Conservation (phyloP, 768 basidiomycete species). For the Hemileccinum rubropunctum region DNA sequence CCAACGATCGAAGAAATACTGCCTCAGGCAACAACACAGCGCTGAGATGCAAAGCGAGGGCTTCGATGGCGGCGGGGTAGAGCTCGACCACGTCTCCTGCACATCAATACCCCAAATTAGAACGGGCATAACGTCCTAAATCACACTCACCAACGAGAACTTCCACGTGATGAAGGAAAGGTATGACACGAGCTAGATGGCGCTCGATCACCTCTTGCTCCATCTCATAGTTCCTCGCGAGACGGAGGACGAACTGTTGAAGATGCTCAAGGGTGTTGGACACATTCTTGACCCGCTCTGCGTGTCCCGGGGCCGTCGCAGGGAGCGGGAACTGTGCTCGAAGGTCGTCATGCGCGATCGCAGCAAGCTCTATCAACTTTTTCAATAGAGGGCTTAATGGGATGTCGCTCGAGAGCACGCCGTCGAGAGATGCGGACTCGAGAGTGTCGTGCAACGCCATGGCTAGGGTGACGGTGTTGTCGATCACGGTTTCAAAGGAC, state of each 20-base stretch:
- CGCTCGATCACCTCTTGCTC: constrained; percentile 1
- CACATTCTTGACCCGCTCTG: not conserved
- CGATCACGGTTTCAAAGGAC: constrained; percentile 6
- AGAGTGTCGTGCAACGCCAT: not conserved
- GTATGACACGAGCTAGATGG: not conserved
- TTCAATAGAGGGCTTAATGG: not conserved
- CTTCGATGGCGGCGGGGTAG: constrained; percentile 10
- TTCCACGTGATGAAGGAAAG: not conserved
- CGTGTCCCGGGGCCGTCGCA: constrained; percentile 11
- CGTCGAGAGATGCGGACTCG: not conserved
- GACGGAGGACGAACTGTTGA: not conserved
- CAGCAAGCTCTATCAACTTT: not conserved
- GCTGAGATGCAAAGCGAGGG: constrained; percentile 9
- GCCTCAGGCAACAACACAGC: constrained; percentile 8
- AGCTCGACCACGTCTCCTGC: constrained; percentile 17
- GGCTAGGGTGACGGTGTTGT: not conserved
- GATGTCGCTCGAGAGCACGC: not conserved
- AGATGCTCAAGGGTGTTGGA: not conserved
- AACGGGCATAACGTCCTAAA: not conserved
- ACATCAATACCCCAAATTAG: not conserved
- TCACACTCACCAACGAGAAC: constrained; percentile 12
- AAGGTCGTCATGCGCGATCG: constrained; percentile 3
- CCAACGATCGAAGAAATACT: constrained; percentile 9
- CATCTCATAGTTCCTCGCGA: not conserved
- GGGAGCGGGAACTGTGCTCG: constrained; percentile 3